Evolutionary conservation across 768 basidiomycete genomes (phyloP).

Genomic region (Mycena capillaripes): DNA sequence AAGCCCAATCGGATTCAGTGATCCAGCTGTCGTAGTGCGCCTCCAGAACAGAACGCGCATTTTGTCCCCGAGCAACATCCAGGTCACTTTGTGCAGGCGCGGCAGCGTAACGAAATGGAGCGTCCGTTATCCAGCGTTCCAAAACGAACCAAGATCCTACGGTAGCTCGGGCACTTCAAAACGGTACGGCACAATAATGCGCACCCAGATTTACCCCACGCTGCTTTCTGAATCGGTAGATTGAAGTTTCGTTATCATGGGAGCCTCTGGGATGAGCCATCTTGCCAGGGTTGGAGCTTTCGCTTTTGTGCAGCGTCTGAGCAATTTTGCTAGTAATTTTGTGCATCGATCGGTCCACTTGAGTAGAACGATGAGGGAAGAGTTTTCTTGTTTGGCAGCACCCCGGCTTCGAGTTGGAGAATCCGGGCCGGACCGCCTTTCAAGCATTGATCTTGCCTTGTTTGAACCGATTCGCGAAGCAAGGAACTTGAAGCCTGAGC

Average conservation of each 20-base stretch:
- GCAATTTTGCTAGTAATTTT: slow-evolving; percentile 7
- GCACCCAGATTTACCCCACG: slow-evolving; percentile 87
- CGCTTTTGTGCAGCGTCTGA: neutral
- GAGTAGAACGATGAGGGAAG: neutral
- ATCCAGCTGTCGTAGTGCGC: slow-evolving; percentile 85
- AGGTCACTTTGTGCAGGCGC: slow-evolving; percentile 75
- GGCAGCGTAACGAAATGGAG: slow-evolving; percentile 67
- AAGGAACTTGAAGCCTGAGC: too few species aligned
- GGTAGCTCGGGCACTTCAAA: slow-evolving; percentile 3
- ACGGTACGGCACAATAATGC: slow-evolving; percentile 35
- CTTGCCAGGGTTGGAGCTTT: neutral
- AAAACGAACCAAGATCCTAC: slow-evolving; percentile 85
- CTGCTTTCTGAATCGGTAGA: slow-evolving; percentile 76
- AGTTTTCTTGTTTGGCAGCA: neutral
- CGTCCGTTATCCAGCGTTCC: slow-evolving; percentile 80
- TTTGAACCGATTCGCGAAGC: too few species aligned
- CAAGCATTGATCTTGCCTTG: too few species aligned
- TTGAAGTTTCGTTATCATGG: slow-evolving; percentile 8
- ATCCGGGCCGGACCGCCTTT: too few species aligned
- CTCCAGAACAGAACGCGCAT: slow-evolving; percentile 64
- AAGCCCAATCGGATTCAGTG: slow-evolving; percentile 72
- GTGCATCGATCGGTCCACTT: neutral
- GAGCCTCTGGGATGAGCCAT: too few species aligned
- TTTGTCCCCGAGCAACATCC: slow-evolving; percentile 74
- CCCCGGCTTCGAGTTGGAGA: too few species aligned